Conservation (phyloP, 164 flowering plant species). For the Vitis amurensis region DNA sequence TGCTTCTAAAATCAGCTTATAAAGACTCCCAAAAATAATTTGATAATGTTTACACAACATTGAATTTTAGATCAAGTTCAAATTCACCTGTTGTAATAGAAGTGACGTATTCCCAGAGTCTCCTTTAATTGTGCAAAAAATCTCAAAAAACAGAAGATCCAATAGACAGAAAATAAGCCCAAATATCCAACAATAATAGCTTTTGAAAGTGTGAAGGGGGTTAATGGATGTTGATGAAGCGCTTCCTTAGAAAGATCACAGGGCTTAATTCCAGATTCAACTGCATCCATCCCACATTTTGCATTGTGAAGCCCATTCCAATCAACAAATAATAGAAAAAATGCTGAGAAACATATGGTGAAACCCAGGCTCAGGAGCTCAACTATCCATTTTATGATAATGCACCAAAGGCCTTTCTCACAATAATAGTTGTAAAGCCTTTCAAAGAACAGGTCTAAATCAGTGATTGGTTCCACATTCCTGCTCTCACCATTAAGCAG, state of each 20-base stretch:
- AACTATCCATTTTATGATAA: constrained; percentile 89
- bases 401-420: constrained; percentile 98
- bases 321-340: constrained; percentile 85
- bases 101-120: constrained; percentile 70
- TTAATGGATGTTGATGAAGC: constrained; percentile 78
- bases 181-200: constrained; percentile 83
- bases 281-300: constrained; percentile 98
- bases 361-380: constrained; percentile 88
- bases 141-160: constrained; percentile 86
- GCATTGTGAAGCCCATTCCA: constrained; percentile 93
- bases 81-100: constrained; percentile 74
- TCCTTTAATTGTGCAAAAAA: constrained; percentile 85
- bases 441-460: constrained; percentile 94
- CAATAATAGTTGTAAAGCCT: constrained; percentile 88
- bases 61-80: too few species aligned
- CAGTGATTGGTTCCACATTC: constrained; percentile 77
- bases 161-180: constrained; percentile 80
- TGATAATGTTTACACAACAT: too few species aligned
- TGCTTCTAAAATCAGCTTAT: too few species aligned
- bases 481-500: constrained; percentile 84
- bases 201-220: constrained; percentile 75
- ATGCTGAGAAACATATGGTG: constrained; percentile 86
- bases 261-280: constrained; percentile 88
- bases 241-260: constrained; percentile 93
- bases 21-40: too few species aligned